Base-by-base conservation (phyloP, 257 asterid species). In the Lithospermum erythrorhizon region DNA sequence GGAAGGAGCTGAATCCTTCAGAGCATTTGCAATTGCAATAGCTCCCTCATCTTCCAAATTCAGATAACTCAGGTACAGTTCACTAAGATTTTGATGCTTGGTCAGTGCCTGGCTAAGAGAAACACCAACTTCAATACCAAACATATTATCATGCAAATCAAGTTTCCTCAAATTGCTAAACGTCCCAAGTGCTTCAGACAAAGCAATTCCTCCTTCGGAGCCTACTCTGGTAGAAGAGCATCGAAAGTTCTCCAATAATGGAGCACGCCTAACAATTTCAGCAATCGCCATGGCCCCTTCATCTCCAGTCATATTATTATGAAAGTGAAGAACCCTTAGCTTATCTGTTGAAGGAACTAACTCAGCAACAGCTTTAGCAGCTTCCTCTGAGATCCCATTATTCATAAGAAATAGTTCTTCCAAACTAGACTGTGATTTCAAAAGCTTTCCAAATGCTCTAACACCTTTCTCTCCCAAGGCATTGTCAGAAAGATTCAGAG, bases 401-500 rank as follows among this genome's bases (percentile, higher is more conserved):
- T 93, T 89, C 86, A 88, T 80, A 70, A 89, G 72, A 78, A 81
- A 84, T 21, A 91, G 75, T 72, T 86, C 97, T 76, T 91, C 97
- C 79, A 91, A 78, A 65, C 62, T 73, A 71, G 64, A 65, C 60
- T 88, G 98, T 45, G 98, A 91, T 45, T 71, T 69, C 67, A 93
- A 75, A 57, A 93, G 95, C 82, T 79, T 81, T 55, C 74, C 87
- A 48, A 93, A 93, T 27, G 98, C 98, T 61, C 95, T 62, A 27
- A 89, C 95, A 55, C 98, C 98, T 66, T 93, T 93, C 75, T 88
- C 95, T 3, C 98, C 98, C 57, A 93, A 74, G 53, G 98, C 98
- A 72, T 93, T 93, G 65, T 88, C 87, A 1, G 98, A 93, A 57
- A 93, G 85, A 68, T 93, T 89, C 82, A 88, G 72, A 75, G 67